A percentile compares a stretch with the other conserved stretches of the same genome.
Conservation (phyloP, 2,329 filamentous ascomycete species). For the Pseudogymnoascus sp. region DNA sequence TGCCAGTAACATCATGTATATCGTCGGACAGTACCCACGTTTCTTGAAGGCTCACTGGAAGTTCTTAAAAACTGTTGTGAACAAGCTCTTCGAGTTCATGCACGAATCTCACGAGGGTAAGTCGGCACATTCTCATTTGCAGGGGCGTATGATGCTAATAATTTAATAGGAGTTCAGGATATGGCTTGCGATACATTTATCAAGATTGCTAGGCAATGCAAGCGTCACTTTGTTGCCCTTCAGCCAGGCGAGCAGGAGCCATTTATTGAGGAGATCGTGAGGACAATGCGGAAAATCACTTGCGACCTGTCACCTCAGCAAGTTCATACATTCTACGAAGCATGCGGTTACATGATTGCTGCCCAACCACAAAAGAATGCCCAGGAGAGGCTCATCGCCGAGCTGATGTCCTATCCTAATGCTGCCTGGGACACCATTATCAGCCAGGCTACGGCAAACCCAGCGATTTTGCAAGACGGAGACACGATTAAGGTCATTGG, state of each 20-base stretch:
- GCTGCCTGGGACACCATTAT: slow-evolving; percentile 95
- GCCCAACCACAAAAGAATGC: slow-evolving; percentile 92
- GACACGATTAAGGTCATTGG: slow-evolving; percentile 98
- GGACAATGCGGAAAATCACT: slow-evolving; percentile 92
- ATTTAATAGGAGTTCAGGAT: slow-evolving; percentile 72
- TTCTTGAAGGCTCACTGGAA: slow-evolving; percentile 99
- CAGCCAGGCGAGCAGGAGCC: slow-evolving; percentile 91
- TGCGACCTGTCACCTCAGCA: slow-evolving; percentile 92
- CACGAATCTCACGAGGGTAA: slow-evolving; percentile 95
- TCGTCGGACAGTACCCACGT: slow-evolving; percentile 95
- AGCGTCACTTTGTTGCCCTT: slow-evolving; percentile 91
- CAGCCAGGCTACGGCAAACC: slow-evolving; percentile 73
- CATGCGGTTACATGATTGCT: slow-evolving; percentile 98
- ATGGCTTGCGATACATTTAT: slow-evolving; percentile 99
- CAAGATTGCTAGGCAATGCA: slow-evolving; percentile 97
- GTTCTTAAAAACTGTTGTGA: slow-evolving; percentile 98
- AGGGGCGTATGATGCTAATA: slow-evolving; percentile 21
- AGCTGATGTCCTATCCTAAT: slow-evolving; percentile 91
- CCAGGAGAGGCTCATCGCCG: slow-evolving; percentile 83
- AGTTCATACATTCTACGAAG: slow-evolving; percentile 98
- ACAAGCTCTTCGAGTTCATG: slow-evolving; percentile 99
- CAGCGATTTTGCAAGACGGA: slow-evolving; percentile 76
- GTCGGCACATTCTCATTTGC: slow-evolving; percentile 21
- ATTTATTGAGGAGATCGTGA: slow-evolving; percentile 97
- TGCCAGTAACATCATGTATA: slow-evolving; percentile 99